Evolutionary conservation across 192 early-diverging fungal species (phyloP).

Genomic region (Coemansia sp.): DNA sequence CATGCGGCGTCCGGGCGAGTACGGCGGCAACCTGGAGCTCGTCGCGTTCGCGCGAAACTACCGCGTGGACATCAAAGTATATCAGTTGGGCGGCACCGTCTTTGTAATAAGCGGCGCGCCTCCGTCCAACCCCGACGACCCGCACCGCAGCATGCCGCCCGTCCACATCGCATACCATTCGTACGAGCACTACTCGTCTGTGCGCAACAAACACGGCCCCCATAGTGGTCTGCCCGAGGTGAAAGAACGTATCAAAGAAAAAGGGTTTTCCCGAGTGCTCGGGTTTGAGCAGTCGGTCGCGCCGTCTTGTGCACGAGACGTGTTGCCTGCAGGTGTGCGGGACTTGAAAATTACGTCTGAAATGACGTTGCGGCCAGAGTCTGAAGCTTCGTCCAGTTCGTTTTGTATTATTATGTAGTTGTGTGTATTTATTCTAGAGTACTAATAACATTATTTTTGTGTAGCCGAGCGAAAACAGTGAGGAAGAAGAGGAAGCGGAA

Average conservation of each 20-base stretch:
- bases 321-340: not conserved
- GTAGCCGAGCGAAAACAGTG: constrained; percentile 12
- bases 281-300: constrained; percentile 1
- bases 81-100: constrained; percentile 65
- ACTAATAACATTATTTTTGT: not conserved
- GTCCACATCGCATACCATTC: constrained; percentile 75
- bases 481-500: constrained; percentile 15
- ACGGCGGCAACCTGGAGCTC: constrained; percentile 73
- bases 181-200: constrained; percentile 77
- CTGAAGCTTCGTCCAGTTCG: not conserved
- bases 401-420: constrained; percentile 4
- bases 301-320: not conserved
- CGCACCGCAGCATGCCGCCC: constrained; percentile 42
- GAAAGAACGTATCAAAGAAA: constrained; percentile 30
- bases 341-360: not conserved
- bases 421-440: not conserved
- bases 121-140: constrained; percentile 37
- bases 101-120: constrained; percentile 68
- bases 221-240: constrained; percentile 63
- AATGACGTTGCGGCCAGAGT: not conserved
- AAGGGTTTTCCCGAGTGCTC: constrained; percentile 4
- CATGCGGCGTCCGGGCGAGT: constrained; percentile 63
- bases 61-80: constrained; percentile 65
- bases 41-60: constrained; percentile 68
- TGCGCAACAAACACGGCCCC: constrained; percentile 66